These are phyloP conservation scores for Aspergillus brunneoviolaceus DNA, from an alignment of 2,329 filamentous ascomycete genomes.

Conservation along the genomic window DNA sequence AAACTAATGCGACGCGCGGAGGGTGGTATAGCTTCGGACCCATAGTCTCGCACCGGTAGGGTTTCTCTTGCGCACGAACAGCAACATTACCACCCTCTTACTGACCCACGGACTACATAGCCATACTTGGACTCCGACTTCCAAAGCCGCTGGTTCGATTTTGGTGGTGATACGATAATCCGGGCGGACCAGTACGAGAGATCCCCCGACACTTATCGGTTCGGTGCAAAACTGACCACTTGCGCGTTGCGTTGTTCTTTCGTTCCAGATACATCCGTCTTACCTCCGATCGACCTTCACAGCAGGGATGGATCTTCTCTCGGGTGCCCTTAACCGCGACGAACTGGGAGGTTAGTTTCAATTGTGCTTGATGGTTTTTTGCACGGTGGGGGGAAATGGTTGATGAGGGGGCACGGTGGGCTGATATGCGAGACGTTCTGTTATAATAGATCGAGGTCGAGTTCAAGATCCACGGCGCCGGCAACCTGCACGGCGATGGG, in stretches of 20 bases:
- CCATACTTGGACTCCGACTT: constrained; percentile 98
- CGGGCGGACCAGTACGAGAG: constrained; percentile 58
- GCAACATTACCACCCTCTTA: background rate
- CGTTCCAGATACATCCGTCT: constrained; percentile 80
- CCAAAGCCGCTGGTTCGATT: constrained; percentile 98
- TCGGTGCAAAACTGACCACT: background rate
- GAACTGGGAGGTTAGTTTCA: constrained; percentile 76
- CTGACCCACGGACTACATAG: constrained; percentile 47
- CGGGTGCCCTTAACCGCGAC: constrained; percentile 92
- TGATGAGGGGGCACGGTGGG: background rate
- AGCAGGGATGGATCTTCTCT: constrained; percentile 91
- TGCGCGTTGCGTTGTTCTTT: background rate
- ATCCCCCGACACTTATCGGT: background rate
- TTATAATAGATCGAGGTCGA: constrained; percentile 75
- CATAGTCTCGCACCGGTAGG: constrained; percentile 76
- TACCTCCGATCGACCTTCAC: constrained; percentile 84
- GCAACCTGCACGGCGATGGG: constrained; percentile 90
- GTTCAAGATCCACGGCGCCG: constrained; percentile 87
- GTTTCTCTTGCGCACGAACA: constrained; percentile 34
- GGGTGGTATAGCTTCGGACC: constrained; percentile 67
- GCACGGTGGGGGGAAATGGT: background rate
- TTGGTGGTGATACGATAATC: constrained; percentile 91
- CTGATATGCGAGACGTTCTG: background rate
- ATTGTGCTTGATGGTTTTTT: background rate
- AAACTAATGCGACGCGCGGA: constrained; percentile 1